Percentiles rank a stretch among this genome's conserved stretches.
Conservation (phyloP, 169 alveolate genomes). For the Eimeria nieschulzi region DNA sequence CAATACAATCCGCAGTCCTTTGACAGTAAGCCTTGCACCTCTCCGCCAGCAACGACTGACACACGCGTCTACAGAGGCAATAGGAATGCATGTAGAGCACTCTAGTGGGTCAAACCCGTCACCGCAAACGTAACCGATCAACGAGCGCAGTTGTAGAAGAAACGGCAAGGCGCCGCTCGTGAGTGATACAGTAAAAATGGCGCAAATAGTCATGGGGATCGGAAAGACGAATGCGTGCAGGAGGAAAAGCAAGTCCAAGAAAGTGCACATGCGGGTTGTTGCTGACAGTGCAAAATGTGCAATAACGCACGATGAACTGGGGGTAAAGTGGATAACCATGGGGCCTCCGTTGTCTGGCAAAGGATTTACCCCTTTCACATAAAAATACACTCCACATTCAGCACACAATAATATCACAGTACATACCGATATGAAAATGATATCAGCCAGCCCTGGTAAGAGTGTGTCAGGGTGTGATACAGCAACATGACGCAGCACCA, state of each 20-base stretch:
- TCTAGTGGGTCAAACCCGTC: slow-evolving; percentile 9
- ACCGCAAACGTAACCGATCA: slow-evolving; percentile 14
- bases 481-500: background rate
- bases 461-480: slow-evolving; percentile 8
- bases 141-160: slow-evolving; percentile 36
- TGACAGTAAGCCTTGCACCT: background rate
- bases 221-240: slow-evolving; percentile 30
- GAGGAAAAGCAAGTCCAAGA: slow-evolving; percentile 30
- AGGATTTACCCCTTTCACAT: slow-evolving; percentile 1
- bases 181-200: slow-evolving; percentile 17
- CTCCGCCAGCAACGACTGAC: slow-evolving; percentile 15
- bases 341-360: slow-evolving; percentile 11
- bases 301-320: background rate
- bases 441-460: slow-evolving; percentile 11
- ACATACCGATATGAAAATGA: slow-evolving; percentile 1
- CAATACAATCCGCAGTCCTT: background rate
- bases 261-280: background rate
- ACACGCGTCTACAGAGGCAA: slow-evolving; percentile 1
- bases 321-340: background rate
- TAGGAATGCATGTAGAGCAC: slow-evolving; percentile 1
- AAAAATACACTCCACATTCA: slow-evolving; percentile 27
- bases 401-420: slow-evolving; percentile 1
- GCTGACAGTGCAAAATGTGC: slow-evolving; percentile 46
- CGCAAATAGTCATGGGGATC: slow-evolving; percentile 5
- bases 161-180: slow-evolving; percentile 29